A percentile compares a stretch with the other conserved stretches of the same genome.
Conservation (phyloP, 2,329 filamentous ascomycete genomes). For the Ophiostoma ips region DNA sequence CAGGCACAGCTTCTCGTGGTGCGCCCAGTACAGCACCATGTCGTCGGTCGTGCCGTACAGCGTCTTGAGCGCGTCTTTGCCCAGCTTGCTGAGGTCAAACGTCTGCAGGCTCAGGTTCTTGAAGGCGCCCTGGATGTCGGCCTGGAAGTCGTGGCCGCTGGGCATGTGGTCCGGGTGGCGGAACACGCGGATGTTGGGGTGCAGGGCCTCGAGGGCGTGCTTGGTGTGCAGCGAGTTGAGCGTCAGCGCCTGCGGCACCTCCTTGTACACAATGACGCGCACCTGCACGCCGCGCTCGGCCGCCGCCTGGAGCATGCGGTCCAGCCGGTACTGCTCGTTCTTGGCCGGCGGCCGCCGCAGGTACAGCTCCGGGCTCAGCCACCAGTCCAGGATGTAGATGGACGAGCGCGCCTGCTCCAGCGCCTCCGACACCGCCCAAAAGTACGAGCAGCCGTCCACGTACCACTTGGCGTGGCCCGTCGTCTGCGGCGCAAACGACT, state of each 20-base stretch:
- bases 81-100: conserved; percentile 48
- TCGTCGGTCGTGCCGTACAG: conserved; percentile 73
- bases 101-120: conserved; percentile 31
- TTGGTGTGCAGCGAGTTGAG: conserved; percentile 53
- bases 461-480: conserved; percentile 75
- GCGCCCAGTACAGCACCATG: conserved; percentile 79
- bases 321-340: conserved; percentile 73
- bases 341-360: conserved; percentile 66
- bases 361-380: conserved; percentile 80
- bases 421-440: conserved; percentile 71
- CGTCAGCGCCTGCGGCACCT: conserved; percentile 69
- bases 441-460: conserved; percentile 71
- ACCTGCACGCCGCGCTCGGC: conserved; percentile 74
- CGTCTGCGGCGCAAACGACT: conserved; percentile 60
- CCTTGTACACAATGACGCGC: conserved; percentile 84
- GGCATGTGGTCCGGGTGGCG: conserved; percentile 80
- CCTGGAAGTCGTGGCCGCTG: conserved; percentile 52
- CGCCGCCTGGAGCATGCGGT: conserved; percentile 68
- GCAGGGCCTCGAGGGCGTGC: conserved; percentile 58
- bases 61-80: conserved; percentile 58
- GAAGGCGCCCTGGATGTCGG: conserved; percentile 52
- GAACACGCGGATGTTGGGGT: conserved; percentile 78
- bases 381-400: conserved; percentile 83
- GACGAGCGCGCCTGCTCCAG: conserved; percentile 56
- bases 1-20: conserved; percentile 82